A percentile compares a stretch with the other conserved stretches of the same genome.
Evolutionary conservation across 306 rosid species (phyloP).

Genomic region (Castanea mollissima): DNA sequence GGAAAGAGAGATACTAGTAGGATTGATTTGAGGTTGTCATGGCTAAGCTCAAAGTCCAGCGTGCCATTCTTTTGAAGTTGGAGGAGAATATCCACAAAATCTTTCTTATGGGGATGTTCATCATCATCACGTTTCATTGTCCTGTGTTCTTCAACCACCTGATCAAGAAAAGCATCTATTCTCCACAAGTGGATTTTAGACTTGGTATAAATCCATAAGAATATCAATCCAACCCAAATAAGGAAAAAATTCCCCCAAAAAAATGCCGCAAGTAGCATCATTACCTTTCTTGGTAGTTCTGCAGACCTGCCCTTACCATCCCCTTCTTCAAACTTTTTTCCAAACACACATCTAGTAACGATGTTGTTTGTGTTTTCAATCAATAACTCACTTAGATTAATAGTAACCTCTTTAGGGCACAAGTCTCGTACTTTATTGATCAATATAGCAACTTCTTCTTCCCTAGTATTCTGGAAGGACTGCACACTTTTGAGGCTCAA

Average conservation of each 20-base stretch:
- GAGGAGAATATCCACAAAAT: slow-evolving; percentile 26
- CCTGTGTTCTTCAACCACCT: slow-evolving; percentile 31
- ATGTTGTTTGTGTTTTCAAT: background rate
- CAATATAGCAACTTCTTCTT: background rate
- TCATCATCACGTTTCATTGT: background rate
- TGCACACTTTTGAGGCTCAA: slow-evolving; percentile 12
- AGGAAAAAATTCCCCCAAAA: slow-evolving; percentile 4
- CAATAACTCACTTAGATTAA: slow-evolving; percentile 6
- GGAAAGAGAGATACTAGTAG: slow-evolving; percentile 7
- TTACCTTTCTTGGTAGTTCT: background rate
- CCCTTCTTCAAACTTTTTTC: slow-evolving; percentile 10
- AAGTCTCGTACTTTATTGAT: background rate
- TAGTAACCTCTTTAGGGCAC: background rate
- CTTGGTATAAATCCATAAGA: slow-evolving; percentile 1
- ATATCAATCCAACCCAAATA: slow-evolving; percentile 27
- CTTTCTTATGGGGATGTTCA: background rate
- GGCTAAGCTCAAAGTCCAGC: slow-evolving; percentile 7
- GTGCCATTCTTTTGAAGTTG: slow-evolving; percentile 1
- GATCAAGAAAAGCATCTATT: slow-evolving; percentile 11
- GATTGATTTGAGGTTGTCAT: slow-evolving; percentile 16
- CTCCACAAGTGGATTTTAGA: background rate
- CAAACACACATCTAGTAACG: background rate
- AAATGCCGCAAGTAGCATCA: background rate
- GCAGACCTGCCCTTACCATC: background rate
- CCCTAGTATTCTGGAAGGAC: slow-evolving; percentile 1